phyloP scores from a whole-genome alignment of 1,284 basidiomycete species.

The Malassezia arunalokei region DNA sequence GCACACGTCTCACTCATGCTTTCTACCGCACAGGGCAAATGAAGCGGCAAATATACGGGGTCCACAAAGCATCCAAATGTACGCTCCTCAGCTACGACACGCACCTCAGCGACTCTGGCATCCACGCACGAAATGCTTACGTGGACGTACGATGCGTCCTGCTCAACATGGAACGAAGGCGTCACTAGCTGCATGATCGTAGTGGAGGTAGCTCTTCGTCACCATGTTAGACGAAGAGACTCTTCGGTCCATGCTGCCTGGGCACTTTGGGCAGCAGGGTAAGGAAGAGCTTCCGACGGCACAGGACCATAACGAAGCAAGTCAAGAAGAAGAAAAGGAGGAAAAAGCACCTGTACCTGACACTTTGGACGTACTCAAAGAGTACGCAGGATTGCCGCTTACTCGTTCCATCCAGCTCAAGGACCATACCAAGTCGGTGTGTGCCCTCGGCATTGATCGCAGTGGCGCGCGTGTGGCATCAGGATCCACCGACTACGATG shows the following conservation, averaged over 20 bases:
- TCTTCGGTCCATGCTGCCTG: constrained; percentile 39
- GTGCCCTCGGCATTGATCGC: constrained; percentile 78
- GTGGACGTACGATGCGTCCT: constrained; percentile 2
- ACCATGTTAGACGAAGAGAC: constrained; percentile 37
- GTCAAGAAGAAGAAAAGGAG: neutral
- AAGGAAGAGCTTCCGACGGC: neutral
- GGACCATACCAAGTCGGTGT: constrained; percentile 83
- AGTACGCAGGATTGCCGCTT: constrained; percentile 39
- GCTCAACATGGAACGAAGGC: constrained; percentile 5
- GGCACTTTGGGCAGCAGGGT: constrained; percentile 27
- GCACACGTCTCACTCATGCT: neutral
- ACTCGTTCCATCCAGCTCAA: constrained; percentile 74
- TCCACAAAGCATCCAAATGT: constrained; percentile 13
- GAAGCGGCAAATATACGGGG: constrained; percentile 11
- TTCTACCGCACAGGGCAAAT: constrained; percentile 1
- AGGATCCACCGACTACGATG: constrained; percentile 90
- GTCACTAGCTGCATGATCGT: constrained; percentile 3
- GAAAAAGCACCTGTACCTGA: neutral
- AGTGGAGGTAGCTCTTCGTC: neutral
- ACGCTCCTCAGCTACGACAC: neutral
- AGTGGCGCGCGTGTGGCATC: constrained; percentile 81
- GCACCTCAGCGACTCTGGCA: neutral
- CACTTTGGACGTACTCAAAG: neutral
- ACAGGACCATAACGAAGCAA: neutral
- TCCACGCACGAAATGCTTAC: neutral